phyloP scores from a whole-genome alignment of 441 rosid species.

The Jatropha multifida region DNA sequence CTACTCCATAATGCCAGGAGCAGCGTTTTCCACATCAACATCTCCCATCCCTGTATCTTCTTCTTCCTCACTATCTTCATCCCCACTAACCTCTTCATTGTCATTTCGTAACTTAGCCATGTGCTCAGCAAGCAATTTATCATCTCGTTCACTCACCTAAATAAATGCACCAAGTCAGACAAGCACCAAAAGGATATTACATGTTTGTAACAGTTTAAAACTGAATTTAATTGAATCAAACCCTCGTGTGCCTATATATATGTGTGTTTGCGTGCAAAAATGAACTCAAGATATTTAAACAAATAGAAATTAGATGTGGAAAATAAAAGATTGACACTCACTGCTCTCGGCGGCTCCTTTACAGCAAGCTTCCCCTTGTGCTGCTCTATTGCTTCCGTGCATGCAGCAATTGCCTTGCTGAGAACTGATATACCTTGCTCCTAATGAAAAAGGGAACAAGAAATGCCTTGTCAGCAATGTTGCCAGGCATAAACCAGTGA shows the following conservation, averaged over 20 bases:
- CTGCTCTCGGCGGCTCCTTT: constrained; percentile 94
- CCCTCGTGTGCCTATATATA: not conserved
- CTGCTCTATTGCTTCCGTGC: constrained; percentile 71
- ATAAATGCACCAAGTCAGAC: constrained; percentile 22
- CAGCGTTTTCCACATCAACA: constrained; percentile 38
- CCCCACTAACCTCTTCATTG: constrained; percentile 90
- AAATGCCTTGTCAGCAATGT: constrained; percentile 7
- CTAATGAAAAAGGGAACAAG: constrained; percentile 37
- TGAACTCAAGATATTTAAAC: not conserved
- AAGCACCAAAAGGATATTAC: constrained; percentile 1
- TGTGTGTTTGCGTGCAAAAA: not conserved
- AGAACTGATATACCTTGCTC: constrained; percentile 91
- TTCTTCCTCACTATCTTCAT: constrained; percentile 89
- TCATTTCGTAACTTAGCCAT: constrained; percentile 80
- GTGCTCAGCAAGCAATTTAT: constrained; percentile 88
- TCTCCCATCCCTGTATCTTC: constrained; percentile 98
- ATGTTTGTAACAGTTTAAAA: too few species aligned
- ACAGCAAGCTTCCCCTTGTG: constrained; percentile 87
- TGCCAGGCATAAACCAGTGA: not conserved
- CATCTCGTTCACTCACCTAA: constrained; percentile 98
- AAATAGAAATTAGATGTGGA: not conserved
- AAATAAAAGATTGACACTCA: constrained; percentile 37
- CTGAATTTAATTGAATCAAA: not conserved
- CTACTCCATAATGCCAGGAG: constrained; percentile 21
- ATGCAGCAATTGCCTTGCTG: constrained; percentile 66